Evolutionary conservation across 257 asterid genomes (phyloP), one percentile per base, ranked within the genome.

Genomic region (Solanum raphanifolium): DNA sequence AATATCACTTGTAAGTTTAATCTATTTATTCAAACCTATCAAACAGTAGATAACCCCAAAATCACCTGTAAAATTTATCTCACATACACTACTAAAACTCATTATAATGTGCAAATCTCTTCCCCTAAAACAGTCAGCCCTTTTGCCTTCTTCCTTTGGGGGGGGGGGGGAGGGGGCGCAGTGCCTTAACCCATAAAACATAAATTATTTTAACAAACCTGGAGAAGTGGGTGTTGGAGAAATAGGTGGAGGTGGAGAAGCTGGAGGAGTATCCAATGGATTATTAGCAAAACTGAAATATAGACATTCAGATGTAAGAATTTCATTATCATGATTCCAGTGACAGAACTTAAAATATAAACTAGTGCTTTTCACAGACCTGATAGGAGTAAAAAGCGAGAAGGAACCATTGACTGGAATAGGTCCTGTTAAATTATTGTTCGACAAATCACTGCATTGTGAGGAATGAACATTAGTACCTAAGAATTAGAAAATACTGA

Each of bases 331-430:
- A 84, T 12, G 58, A 39, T 41, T 91, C 85, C 87, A 66, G 75
- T 11, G 62, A 16, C 29, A 46, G 29, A 81, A 81, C 85, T 46
- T 9, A 29, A 16, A 43, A 16, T 46, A 81, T 16, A 88, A 76
- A 86, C 74, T 83, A 87, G 71, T 84, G 46, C 74, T 13, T 34
- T 68, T 66, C 78, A 86, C 86, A 87, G 89, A 97, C 99, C 99
- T 97, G 94, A 96, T 94, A 87, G 99, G 99, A 88, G 99, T 96
- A 90, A 97, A 96, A 79, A 94, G 95, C 86, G 91, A 92, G 91
- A 97, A 97, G 90, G 99, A 97, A 88, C 99, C 99, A 89, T 94
- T 94, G 78, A 91, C 89, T 65, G 99, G 99, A 90, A 91, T 92
- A 78, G 31, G 85, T 73, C 99, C 99, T 5, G 90, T 76, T 83